phyloP scores from a whole-genome alignment of 345 rosid species.

The Noccaea bulbosa region DNA sequence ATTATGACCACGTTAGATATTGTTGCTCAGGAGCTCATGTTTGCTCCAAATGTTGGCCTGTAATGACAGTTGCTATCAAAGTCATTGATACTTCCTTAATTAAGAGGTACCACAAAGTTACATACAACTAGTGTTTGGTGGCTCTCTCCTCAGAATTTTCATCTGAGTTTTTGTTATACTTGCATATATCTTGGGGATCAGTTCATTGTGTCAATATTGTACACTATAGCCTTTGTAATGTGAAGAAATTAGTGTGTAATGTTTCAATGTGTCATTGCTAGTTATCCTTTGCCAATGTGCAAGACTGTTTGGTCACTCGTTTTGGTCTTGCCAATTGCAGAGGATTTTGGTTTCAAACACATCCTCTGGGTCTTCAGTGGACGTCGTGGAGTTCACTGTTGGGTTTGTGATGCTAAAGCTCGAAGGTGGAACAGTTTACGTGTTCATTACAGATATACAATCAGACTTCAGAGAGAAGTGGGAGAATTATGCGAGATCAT shows the following conservation, averaged over 20 bases:
- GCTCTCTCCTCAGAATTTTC: too few species aligned
- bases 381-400: conserved; percentile 96
- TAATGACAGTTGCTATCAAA: conserved; percentile 85
- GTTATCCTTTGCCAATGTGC: neutral
- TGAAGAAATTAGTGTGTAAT: neutral
- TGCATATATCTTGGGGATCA: too few species aligned
- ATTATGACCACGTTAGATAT: conserved; percentile 87
- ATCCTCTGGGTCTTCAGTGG: conserved; percentile 97
- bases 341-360: conserved; percentile 90
- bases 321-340: conserved; percentile 49
- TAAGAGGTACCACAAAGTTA: conserved; percentile 61
- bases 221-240: neutral
- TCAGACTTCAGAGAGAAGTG: conserved; percentile 84
- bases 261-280: too few species aligned
- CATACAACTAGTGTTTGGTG: too few species aligned
- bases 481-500: conserved; percentile 62
- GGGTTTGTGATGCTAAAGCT: conserved; percentile 97
- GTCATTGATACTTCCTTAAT: conserved; percentile 81
- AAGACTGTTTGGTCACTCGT: conserved; percentile 10
- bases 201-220: neutral
- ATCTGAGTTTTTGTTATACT: too few species aligned
- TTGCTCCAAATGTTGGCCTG: conserved; percentile 93
- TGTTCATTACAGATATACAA: conserved; percentile 58
- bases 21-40: conserved; percentile 96
- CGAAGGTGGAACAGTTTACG: conserved; percentile 56